Evolutionary conservation across 805 yeast genomes (phyloP).

Genomic region (Candida orba): DNA sequence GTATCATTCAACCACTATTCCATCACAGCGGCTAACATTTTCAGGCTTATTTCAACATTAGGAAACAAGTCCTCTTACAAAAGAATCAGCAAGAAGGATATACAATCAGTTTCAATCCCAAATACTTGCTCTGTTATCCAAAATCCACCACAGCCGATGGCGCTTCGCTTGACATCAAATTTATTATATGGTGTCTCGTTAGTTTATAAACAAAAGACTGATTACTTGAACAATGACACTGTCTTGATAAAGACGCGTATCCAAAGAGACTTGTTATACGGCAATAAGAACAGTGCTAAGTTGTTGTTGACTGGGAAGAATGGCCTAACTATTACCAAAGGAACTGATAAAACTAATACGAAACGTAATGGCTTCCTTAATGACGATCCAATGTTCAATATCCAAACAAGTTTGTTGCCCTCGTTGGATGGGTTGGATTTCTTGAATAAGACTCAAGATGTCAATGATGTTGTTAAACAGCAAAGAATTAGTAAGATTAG

Average conservation of each 20-base stretch:
- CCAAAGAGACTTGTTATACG: conserved; percentile 16
- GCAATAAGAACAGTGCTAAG: background rate
- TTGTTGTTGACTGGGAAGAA: conserved; percentile 1
- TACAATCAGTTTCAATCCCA: conserved; percentile 35
- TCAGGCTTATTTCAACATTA: conserved; percentile 32
- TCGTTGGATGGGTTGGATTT: conserved; percentile 15
- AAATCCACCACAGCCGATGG: conserved; percentile 15
- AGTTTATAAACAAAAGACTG: conserved; percentile 41
- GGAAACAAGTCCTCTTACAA: conserved; percentile 28
- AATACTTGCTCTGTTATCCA: conserved; percentile 29
- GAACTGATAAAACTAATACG: background rate
- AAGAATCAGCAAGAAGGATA: conserved; percentile 27
- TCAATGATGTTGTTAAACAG: background rate
- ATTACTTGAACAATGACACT: conserved; percentile 31
- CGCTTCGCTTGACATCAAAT: conserved; percentile 31
- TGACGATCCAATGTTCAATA: conserved; percentile 35
- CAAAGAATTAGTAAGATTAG: conserved; percentile 9
- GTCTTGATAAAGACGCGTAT: conserved; percentile 17
- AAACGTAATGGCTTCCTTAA: conserved; percentile 15
- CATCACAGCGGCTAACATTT: background rate
- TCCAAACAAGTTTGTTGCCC: conserved; percentile 26
- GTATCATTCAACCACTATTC: conserved; percentile 1
- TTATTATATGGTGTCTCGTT: conserved; percentile 40
- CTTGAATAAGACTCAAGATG: conserved; percentile 1
- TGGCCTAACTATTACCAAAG: background rate